A percentile compares a stretch with the other conserved stretches of the same genome.
Conservation (phyloP, 805 yeast genomes). For the Ogataea nonfermentans region DNA sequence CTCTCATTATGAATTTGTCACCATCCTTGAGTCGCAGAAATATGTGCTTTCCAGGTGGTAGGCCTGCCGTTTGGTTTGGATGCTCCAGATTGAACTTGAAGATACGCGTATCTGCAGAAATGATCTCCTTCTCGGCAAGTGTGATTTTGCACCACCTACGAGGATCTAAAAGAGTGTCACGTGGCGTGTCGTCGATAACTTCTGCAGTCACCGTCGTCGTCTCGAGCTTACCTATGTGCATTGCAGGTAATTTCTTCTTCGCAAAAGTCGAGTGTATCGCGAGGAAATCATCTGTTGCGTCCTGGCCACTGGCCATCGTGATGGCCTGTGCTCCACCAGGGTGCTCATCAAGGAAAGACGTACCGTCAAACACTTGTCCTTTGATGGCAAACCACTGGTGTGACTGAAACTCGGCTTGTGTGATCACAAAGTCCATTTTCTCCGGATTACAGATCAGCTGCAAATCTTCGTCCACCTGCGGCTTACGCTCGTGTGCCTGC, state of each 20-base stretch:
- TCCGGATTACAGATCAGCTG: slow-evolving; percentile 32
- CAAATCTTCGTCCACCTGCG: slow-evolving; percentile 27
- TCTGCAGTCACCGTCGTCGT: slow-evolving; percentile 7
- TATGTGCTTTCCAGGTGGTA: slow-evolving; percentile 35
- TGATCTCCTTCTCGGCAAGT: slow-evolving; percentile 22
- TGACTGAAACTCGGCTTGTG: slow-evolving; percentile 19
- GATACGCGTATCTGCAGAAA: slow-evolving; percentile 33
- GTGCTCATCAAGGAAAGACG: slow-evolving; percentile 34
- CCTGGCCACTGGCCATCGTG: slow-evolving; percentile 28
- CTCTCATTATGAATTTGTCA: slow-evolving; percentile 32
- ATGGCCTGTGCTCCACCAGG: slow-evolving; percentile 33
- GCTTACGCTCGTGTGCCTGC: slow-evolving; percentile 5
- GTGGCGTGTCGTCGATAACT: neutral
- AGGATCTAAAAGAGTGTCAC: slow-evolving; percentile 28
- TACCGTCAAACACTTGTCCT: slow-evolving; percentile 37
- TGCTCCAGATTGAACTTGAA: slow-evolving; percentile 32
- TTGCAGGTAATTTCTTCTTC: slow-evolving; percentile 27
- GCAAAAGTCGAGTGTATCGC: slow-evolving; percentile 35
- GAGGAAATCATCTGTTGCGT: slow-evolving; percentile 34
- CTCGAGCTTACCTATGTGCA: slow-evolving; percentile 26
- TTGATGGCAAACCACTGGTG: slow-evolving; percentile 35
- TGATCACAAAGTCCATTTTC: slow-evolving; percentile 19
- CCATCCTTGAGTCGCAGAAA: slow-evolving; percentile 29
- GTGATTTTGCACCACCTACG: slow-evolving; percentile 30
- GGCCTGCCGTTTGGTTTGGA: slow-evolving; percentile 32